Conservation (phyloP, 768 basidiomycete species). For the Phlebiopsis gigantea region DNA sequence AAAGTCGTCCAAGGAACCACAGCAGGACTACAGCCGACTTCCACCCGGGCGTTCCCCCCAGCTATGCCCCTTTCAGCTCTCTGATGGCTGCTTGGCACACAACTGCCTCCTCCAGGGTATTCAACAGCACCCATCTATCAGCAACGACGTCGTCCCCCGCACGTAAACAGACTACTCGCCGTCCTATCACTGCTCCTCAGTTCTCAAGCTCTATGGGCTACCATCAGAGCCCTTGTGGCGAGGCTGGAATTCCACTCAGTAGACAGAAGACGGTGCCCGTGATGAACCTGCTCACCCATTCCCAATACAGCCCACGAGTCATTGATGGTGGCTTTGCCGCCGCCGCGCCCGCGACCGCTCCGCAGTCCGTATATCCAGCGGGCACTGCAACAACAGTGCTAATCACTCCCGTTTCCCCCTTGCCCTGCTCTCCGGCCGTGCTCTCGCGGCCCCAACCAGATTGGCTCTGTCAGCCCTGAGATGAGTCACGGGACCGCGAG, state of each 20-base stretch:
- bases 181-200: neutral
- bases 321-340: constrained; percentile 6
- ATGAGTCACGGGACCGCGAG: constrained; percentile 11
- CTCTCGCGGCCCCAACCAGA: neutral
- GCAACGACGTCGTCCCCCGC: neutral
- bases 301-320: neutral
- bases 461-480: constrained; percentile 3
- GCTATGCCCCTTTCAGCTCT: constrained; percentile 10
- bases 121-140: neutral
- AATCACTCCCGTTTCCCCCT: constrained; percentile 3
- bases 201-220: constrained; percentile 6
- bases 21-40: constrained; percentile 6
- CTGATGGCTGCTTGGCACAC: constrained; percentile 12
- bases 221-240: constrained; percentile 6
- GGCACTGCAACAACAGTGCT: neutral
- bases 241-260: constrained; percentile 6
- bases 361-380: constrained; percentile 3
- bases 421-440: constrained; percentile 4
- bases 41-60: constrained; percentile 9
- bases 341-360: neutral
- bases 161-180: neutral
- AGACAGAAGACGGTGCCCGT: constrained; percentile 5
- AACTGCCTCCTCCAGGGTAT: neutral
- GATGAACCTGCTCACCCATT: constrained; percentile 3
- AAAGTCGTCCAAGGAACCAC: constrained; percentile 7